Base-by-base conservation (phyloP, 768 basidiomycete species). In the Auricularia cornea region DNA sequence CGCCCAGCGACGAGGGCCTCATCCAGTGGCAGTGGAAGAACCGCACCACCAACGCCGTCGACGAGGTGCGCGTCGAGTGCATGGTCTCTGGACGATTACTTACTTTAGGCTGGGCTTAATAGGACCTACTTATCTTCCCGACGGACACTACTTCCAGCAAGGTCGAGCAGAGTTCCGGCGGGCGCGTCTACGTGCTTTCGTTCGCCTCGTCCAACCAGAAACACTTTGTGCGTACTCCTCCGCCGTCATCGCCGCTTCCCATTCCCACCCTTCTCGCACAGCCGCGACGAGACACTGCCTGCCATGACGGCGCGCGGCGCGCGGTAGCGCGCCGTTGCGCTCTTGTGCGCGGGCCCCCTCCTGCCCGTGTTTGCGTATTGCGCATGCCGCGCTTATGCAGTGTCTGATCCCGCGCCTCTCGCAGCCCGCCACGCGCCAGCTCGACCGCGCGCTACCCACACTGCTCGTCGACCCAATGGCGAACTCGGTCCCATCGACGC, bases 91-190 rank as follows among this genome's bases (percentile, higher is more conserved):
- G 33, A 41, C 35, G 31, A 4, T 59, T 3, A 16, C 40, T 20
- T 20, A 31, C 14, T 20, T 5, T 35, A 56, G 23, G 23, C 2
- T 14, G 32, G 44, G 8, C 26, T 23, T 60, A 23, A n/a, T 66
- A 92, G 90, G 94, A 97, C 69, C 76, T 94, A 61, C 92, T 96
- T 66, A 76, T 96, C 61, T 92, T 95, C 73, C 92, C 92, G 1
- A 82, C 84, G 2, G 94, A 97, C 73, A 93, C 94, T 3, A 83
- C 80, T 1, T 92, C 96, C 71, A 80, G 80, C 68, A 88, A 86
- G 73, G 88, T 95, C 11, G 65, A 82, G 2, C 84, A 92, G 69
- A 82, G 88, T 11, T 70, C 76, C 0, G 78, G 79, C 33, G 91
- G 89, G 6, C 79, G 92, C 65, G 85, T 88, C 3, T 92, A 90